Evolutionary conservation across 23 red algal species (phyloP), one percentile per base, ranked within the genome.

Genomic region (Gracilaria vermiculophylla): DNA sequence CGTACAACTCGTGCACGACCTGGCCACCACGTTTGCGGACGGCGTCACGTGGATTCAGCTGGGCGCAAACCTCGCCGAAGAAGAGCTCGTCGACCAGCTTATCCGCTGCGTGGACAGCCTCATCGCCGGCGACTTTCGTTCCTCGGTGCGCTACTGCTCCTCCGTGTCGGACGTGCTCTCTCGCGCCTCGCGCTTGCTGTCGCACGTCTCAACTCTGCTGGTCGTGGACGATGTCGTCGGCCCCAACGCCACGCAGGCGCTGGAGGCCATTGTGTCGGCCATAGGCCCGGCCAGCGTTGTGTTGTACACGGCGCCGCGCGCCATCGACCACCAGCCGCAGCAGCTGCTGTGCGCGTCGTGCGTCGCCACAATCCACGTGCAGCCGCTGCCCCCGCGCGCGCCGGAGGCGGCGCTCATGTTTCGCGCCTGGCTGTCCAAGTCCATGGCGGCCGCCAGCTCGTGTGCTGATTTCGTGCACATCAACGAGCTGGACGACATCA

Each of bases 41-140:
- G 83, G 83, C 31, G 67, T 76, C 65, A 66, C 83, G 5, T 87
- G 83, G 83, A 87, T 87, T 75, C 83, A 87, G 42, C 49, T 87
- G 25, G 83, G 83, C 24, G 48, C 83, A 39, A 66, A 87, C 56
- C 32, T 87, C 24, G 47, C 58, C 37, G 83, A 87, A 27, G 83
- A 87, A 64, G 83, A 87, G 56, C 51, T 87, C 16, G 42, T 66
- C 17, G 83, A 87, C n/a, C 66, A 87, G 49, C 51, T 87, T 60
- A 60, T 87, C 54, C 64, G 67, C 50, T 87, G 83, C 40, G 67
- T 87, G 62, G 83, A 87, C 15, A 87, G 36, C 40, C 64, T 87
- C 49, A 74, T 87, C 2, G 83, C 83, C 16, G 83, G 83, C 1
- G 83, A 87, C 41, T 87, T 87, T 61, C 83, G 83, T 31, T 74